phyloP scores from a whole-genome alignment of 2,329 filamentous ascomycete genomes.

The Botryotinia globosa region DNA sequence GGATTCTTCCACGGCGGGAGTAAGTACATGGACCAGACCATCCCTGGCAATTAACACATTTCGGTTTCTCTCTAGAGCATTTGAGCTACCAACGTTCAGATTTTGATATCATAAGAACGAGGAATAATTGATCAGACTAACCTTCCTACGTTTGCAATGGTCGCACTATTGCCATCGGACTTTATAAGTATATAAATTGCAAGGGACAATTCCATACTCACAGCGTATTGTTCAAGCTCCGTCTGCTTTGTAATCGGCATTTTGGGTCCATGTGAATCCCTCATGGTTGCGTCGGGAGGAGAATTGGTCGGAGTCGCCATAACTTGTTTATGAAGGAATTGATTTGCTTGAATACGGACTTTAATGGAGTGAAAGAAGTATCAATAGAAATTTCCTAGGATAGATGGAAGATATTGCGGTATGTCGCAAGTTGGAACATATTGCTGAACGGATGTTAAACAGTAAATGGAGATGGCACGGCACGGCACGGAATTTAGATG shows the following conservation, averaged over 20 bases:
- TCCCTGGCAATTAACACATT: conserved; percentile 21
- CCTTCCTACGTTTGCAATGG: conserved; percentile 8
- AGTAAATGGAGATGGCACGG: background rate
- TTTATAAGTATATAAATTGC: background rate
- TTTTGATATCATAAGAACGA: background rate
- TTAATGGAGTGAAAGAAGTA: background rate
- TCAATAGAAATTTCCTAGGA: background rate
- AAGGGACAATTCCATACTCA: background rate
- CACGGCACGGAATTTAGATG: background rate
- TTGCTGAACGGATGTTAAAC: background rate
- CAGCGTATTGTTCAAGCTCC: conserved; percentile 1
- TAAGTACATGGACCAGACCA: conserved; percentile 23
- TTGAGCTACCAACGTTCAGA: background rate
- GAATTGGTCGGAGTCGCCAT: background rate
- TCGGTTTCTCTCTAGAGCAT: conserved; percentile 24
- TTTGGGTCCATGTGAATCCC: background rate
- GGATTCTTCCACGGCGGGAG: conserved; percentile 22
- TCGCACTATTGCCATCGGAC: background rate
- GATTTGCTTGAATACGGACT: background rate
- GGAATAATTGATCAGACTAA: background rate
- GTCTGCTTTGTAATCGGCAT: background rate
- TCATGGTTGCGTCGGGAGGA: background rate
- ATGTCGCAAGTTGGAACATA: background rate
- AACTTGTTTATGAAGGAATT: no score
- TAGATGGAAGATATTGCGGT: background rate